Evolutionary conservation across 2,329 filamentous ascomycete genomes (phyloP).

Genomic region (Myriosclerotinia curreyana): DNA sequence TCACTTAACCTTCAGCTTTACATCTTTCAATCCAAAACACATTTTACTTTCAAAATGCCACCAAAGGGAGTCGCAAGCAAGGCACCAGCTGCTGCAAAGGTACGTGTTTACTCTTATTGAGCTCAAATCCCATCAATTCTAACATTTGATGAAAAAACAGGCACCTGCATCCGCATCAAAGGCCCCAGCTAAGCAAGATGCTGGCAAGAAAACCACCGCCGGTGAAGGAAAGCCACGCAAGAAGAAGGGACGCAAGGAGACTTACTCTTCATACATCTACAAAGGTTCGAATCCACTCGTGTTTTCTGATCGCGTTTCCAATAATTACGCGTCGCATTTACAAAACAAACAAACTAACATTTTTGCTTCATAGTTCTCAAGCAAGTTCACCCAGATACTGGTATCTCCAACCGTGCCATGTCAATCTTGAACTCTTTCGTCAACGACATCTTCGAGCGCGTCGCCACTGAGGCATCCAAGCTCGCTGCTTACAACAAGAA

Average conservation of each 20-base stretch:
- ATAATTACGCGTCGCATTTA: constrained; percentile 17
- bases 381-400: constrained; percentile 99
- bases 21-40: constrained; percentile 38
- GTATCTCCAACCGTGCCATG: constrained; percentile 99
- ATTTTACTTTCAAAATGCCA: constrained; percentile 68
- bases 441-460: constrained; percentile 99
- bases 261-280: constrained; percentile 99
- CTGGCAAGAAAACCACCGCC: constrained; percentile 96
- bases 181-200: constrained; percentile 76
- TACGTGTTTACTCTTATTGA: constrained; percentile 39
- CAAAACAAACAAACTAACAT: constrained; percentile 30
- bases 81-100: constrained; percentile 78
- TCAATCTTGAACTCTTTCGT: constrained; percentile 99
- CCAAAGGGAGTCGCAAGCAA: constrained; percentile 80
- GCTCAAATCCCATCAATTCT: not conserved
- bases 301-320: constrained; percentile 28
- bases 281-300: constrained; percentile 67
- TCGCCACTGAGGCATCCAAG: constrained; percentile 98
- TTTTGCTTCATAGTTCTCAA: constrained; percentile 73
- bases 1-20: not conserved
- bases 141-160: not conserved
- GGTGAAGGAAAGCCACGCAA: constrained; percentile 97
- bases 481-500: constrained; percentile 99
- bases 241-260: constrained; percentile 99
- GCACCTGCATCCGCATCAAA: constrained; percentile 61